Base-by-base conservation (phyloP, 2,329 filamentous ascomycete genomes). In the Ceratocystiopsis brevicomis region DNA sequence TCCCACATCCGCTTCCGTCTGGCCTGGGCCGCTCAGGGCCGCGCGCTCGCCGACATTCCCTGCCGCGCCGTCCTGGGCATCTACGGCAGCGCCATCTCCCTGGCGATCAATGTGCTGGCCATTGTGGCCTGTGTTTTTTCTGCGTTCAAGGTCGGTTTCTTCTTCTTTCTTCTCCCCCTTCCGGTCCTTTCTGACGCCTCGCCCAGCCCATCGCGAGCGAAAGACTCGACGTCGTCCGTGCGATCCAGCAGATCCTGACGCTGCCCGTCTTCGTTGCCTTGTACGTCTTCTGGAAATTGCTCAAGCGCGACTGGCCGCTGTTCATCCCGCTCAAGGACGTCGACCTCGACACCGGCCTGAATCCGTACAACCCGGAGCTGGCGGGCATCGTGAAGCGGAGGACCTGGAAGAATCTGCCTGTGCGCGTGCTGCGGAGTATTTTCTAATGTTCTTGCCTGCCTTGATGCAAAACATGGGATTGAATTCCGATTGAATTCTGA, bases 101-200 rank as follows among this genome's bases (percentile, higher is more conserved):
- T 86, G 40, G 47, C 61, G 40, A 68, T 88, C 53, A 81, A 82
- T 59, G 52, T 66, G 17, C 56, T 87, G 10, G 76, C 81, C 44
- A 63, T 88, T 37, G 62, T 83, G 35, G 80, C 79, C 8, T 77
- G 81, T 43, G 80, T 82, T 56, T 84, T 79, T 68, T 73, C 71
- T 44, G 73, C 74, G 9, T 69, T 82, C 40, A 6, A 10, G 25
- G 25, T 30, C 5, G 5, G 25, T 30, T 30, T 10, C 2, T 30
- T 11, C 25, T 30, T 8, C 10, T 11, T 30, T 11, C 10, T 11
- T 30, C 8, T 30, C 5, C 10, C 25, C 10, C 6, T 30, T 30
- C 8, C 8, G 6, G 4, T 9, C 8, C 25, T 30, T 21, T 21
- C 19, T 21, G 8, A 17, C n/a, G n/a, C 18, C 16, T 18, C 15